Evolutionary conservation across 2,329 filamentous ascomycete species (phyloP).

Genomic region (Claviceps sp.): DNA sequence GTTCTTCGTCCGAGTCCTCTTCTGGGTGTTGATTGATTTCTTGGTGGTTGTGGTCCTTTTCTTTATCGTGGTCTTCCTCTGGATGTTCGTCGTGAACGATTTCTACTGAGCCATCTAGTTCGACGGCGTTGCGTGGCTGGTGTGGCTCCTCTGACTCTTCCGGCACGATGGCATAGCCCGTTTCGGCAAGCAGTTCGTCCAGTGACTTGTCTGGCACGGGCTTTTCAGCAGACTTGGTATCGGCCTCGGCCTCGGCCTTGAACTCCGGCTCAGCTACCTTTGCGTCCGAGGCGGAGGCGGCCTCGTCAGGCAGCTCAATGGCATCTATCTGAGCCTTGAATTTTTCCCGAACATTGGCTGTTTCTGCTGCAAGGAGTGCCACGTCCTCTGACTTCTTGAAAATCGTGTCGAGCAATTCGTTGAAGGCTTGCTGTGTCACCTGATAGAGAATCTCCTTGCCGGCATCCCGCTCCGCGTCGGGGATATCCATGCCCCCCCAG

Average conservation of each 20-base stretch:
- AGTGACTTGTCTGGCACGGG: slow-evolving; percentile 14
- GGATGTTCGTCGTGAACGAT: slow-evolving; percentile 11
- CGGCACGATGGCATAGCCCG: slow-evolving; percentile 30
- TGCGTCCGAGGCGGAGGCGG: not conserved
- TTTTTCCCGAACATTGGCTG: slow-evolving; percentile 45
- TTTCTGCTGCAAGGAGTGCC: slow-evolving; percentile 53
- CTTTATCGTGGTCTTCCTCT: slow-evolving; percentile 4
- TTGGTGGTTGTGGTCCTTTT: not conserved
- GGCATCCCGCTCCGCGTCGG: slow-evolving; percentile 67
- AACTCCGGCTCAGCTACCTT: not conserved
- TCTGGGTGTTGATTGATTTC: not conserved
- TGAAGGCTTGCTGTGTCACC: slow-evolving; percentile 79
- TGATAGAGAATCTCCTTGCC: slow-evolving; percentile 85
- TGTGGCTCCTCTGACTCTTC: slow-evolving; percentile 10
- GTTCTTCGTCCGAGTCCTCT: slow-evolving; percentile 11
- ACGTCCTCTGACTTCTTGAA: slow-evolving; percentile 73
- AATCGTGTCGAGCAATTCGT: slow-evolving; percentile 76
- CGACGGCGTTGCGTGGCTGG: slow-evolving; percentile 19
- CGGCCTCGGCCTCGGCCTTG: not conserved
- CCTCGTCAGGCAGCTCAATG: slow-evolving; percentile 21
- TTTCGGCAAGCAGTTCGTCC: slow-evolving; percentile 26
- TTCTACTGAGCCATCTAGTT: slow-evolving; percentile 17
- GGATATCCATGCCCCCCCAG: slow-evolving; percentile 68
- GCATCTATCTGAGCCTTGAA: slow-evolving; percentile 36
- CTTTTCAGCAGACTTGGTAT: not conserved